Conservation (phyloP, 768 basidiomycete species). For the Pisolithus orientalis region DNA sequence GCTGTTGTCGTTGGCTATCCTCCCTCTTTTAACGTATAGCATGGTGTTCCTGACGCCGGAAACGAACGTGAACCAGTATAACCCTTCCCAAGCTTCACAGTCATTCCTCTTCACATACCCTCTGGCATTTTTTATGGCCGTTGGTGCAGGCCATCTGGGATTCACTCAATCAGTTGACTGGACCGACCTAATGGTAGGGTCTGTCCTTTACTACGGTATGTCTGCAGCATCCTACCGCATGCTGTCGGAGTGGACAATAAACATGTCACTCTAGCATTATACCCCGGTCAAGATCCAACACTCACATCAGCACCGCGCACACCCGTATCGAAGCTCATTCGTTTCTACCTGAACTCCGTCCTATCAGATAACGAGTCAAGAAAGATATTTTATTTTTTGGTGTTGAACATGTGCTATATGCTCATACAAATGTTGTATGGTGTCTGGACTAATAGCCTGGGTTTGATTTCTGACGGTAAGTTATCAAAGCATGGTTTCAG, state of each 20-base stretch:
- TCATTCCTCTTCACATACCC: constrained; percentile 57
- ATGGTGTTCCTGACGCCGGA: constrained; percentile 56
- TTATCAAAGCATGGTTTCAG: neutral
- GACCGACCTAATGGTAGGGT: constrained; percentile 53
- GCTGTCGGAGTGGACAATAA: neutral
- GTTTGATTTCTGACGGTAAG: constrained; percentile 93
- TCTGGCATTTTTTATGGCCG: constrained; percentile 39
- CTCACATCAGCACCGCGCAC: constrained; percentile 41
- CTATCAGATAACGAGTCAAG: constrained; percentile 87
- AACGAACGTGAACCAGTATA: constrained; percentile 39
- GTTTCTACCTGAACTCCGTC: constrained; percentile 83
- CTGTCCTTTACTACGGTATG: constrained; percentile 62
- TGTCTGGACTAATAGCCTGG: constrained; percentile 95
- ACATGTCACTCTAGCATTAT: constrained; percentile 39
- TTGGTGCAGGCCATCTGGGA: constrained; percentile 51
- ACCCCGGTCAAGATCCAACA: constrained; percentile 39
- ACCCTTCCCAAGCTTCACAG: constrained; percentile 46
- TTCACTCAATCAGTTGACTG: constrained; percentile 57
- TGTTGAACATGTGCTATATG: constrained; percentile 95
- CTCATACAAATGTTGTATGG: constrained; percentile 95
- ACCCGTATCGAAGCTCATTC: constrained; percentile 47
- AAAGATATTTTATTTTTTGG: constrained; percentile 94
- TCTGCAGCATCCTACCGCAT: neutral
- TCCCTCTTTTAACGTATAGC: constrained; percentile 59
- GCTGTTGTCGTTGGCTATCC: constrained; percentile 46